Evolutionary conservation across 768 basidiomycete species (phyloP).

Genomic region (Rhodotorula graminis): DNA sequence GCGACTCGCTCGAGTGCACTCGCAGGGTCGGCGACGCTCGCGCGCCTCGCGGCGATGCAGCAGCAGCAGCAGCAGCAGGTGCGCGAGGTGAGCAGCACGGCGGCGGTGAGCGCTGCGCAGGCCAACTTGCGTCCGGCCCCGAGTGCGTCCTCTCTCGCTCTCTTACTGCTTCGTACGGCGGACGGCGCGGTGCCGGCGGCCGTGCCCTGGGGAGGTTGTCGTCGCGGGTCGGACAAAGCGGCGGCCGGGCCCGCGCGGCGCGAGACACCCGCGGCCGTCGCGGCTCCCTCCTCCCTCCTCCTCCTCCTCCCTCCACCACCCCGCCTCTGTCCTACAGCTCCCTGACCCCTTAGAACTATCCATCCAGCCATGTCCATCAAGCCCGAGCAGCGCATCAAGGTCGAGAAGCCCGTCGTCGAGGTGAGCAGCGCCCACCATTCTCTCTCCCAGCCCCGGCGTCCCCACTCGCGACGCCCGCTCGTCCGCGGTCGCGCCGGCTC

Average conservation of each 20-base stretch:
- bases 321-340: neutral
- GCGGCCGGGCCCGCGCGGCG: neutral
- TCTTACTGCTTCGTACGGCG: neutral
- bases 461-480: neutral
- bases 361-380: constrained; percentile 20
- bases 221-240: neutral
- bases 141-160: neutral
- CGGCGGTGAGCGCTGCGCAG: neutral
- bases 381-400: constrained; percentile 38
- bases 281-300: too few species aligned
- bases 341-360: neutral
- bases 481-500: too few species aligned
- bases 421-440: constrained; percentile 1
- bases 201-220: too few species aligned
- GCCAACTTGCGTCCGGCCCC: neutral
- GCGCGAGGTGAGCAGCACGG: neutral
- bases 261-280: too few species aligned
- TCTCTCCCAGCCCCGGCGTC: neutral
- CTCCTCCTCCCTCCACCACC: neutral
- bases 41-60: neutral
- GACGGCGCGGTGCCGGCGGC: too few species aligned
- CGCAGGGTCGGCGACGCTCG: neutral
- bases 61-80: neutral
- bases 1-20: too few species aligned
- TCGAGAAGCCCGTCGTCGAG: constrained; percentile 44